These are phyloP conservation scores for Hibiscus tridactylites DNA, from an alignment of 345 rosid genomes.

Conservation along the genomic window DNA sequence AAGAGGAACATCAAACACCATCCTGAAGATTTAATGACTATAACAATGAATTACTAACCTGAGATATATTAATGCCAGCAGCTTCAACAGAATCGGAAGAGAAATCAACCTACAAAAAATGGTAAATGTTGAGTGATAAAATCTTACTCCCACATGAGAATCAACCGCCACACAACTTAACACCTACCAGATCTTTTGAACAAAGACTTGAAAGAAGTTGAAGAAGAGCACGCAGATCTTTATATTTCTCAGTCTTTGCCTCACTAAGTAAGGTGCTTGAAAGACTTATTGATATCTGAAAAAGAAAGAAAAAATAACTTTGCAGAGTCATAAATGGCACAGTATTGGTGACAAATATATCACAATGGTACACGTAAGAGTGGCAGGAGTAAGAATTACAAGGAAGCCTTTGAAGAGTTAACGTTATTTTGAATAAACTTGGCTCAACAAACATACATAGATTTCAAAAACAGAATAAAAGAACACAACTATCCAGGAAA, in stretches of 20 bases:
- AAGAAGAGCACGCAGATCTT: conserved; percentile 92
- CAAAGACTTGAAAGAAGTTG: conserved; percentile 91
- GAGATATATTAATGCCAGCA: conserved; percentile 66
- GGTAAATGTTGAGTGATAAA: not conserved
- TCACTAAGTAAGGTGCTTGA: conserved; percentile 81
- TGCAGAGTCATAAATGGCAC: not conserved
- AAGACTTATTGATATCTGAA: conserved; percentile 63
- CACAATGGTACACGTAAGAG: not conserved
- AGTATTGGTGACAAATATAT: not conserved
- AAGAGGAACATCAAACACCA: conserved; percentile 31
- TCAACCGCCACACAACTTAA: not conserved
- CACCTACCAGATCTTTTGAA: conserved; percentile 82
- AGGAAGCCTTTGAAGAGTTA: not conserved
- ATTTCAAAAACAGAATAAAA: not conserved
- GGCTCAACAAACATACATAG: not conserved
- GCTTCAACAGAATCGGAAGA: conserved; percentile 71
- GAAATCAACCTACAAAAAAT: conserved; percentile 67
- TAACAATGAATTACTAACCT: conserved; percentile 39
- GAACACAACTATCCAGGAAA: not conserved
- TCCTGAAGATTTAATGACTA: conserved; percentile 10
- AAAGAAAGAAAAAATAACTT: not conserved
- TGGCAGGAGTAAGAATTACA: not conserved
- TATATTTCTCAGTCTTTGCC: conserved; percentile 75
- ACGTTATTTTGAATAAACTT: not conserved
- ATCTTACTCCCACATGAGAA: not conserved